These are phyloP conservation scores for Mrakia frigida DNA, from an alignment of 768 basidiomycete species.

Conservation along the genomic window DNA sequence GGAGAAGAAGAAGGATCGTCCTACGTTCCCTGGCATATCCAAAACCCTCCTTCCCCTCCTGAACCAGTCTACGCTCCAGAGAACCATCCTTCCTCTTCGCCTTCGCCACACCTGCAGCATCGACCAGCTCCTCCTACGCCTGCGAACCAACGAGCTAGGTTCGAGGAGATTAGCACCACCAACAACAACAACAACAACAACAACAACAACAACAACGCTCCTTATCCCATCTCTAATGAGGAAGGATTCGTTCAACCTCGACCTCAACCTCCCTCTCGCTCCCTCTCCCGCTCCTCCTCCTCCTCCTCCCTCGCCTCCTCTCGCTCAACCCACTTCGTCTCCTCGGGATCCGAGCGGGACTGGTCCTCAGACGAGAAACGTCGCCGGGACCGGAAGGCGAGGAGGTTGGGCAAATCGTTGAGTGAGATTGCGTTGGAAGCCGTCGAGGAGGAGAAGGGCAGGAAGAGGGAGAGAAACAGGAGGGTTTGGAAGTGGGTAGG, in stretches of 20 bases:
- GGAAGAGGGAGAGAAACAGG: not conserved
- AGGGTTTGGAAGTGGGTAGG: constrained; percentile 1
- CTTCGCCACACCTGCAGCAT: not conserved
- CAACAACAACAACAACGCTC: too few species aligned
- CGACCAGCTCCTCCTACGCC: not conserved
- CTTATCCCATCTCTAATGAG: too few species aligned
- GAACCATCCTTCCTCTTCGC: not conserved
- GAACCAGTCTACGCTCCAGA: not conserved
- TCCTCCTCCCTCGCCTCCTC: too few species aligned
- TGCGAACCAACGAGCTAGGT: too few species aligned
- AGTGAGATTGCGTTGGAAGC: constrained; percentile 3
- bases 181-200: too few species aligned
- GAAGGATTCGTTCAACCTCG: too few species aligned
- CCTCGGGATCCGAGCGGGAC: not conserved
- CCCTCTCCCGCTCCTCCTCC: too few species aligned
- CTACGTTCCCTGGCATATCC: not conserved
- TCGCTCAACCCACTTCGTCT: not conserved
- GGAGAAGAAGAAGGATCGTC: not conserved
- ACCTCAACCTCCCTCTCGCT: too few species aligned
- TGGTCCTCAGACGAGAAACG: not conserved
- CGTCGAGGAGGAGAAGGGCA: not conserved
- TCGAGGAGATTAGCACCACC: too few species aligned
- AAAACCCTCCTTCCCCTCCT: not conserved
- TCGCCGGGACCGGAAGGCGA: not conserved
- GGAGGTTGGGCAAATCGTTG: not conserved